Base-by-base conservation (phyloP, 768 basidiomycete genomes). In the Amanita thiersii region DNA sequence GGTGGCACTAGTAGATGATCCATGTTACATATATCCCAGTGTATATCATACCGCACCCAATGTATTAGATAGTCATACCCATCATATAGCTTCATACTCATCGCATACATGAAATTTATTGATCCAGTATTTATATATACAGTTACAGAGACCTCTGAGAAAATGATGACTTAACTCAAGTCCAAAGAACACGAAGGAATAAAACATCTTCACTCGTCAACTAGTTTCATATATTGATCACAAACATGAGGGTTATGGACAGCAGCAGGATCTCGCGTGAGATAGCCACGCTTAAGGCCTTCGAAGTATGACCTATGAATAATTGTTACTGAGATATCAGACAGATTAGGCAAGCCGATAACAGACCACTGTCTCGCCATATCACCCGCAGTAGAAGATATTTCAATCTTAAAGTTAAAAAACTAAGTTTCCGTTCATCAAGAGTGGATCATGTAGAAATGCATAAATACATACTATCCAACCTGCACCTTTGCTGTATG, bases 321-420 rank as follows among this genome's bases (percentile, higher is more conserved):
- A 12, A 31, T 39, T 37, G 48, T n/a, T n/a, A 11, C 33, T 14
- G 18, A n/a, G n/a, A n/a, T n/a, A n/a, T n/a, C 32, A 17, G 25
- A 31, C 5, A 20, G 31, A 24, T 29, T 31, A 12, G 12, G 23
- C 11, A 20, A 5, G 17, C 39, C 11, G 30, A 20, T 23, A 34
- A 10, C 15, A 2, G 12, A 81, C 83, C 84, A 84, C 60, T 84
- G 73, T 10, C 80, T 63, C 19, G 72, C 69, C n/a, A 68, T 57
- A 47, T 68, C 65, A 5, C 73, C 77, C 3, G 75, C 72, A 19
- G 60, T 44, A 1, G 43, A 40, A 1, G 78, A 80, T 29, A 59
- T 70, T 57, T 86, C 85, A 5, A 78, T 66, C 51, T 80, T 83
- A 65, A 86, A 86, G 57, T 76, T 84, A 83, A 83, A 86, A 50